Evolutionary conservation across 805 yeast genomes (phyloP).

Genomic region (Wickerhamiella spandovensis): DNA sequence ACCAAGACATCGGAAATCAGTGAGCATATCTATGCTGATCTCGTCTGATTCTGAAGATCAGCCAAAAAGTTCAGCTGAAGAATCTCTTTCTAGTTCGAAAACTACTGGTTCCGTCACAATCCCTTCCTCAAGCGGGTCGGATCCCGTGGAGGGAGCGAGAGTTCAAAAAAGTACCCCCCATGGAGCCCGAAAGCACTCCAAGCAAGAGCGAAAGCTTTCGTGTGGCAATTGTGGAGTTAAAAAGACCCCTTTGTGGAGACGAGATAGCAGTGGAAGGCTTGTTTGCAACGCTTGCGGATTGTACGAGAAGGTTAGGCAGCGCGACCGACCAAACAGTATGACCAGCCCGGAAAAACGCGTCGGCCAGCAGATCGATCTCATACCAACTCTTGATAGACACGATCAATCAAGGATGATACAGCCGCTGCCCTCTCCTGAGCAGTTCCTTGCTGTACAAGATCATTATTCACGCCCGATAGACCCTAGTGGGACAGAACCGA

Average conservation of each 20-base stretch:
- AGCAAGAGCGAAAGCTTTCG: neutral
- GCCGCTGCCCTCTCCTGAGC: too few relatives aligned
- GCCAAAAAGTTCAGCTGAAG: neutral
- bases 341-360: neutral
- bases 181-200: neutral
- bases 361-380: neutral
- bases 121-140: neutral
- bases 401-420: neutral
- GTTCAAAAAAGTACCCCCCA: neutral
- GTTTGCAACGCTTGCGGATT: constrained; percentile 95
- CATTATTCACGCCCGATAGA: too few relatives aligned
- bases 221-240: constrained; percentile 88
- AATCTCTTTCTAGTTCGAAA: neutral
- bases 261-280: constrained; percentile 83
- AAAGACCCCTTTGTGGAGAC: constrained; percentile 92
- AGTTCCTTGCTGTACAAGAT: too few relatives aligned
- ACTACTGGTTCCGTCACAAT: neutral
- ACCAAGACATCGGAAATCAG: neutral
- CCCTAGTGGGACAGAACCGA: too few relatives aligned
- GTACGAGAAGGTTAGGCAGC: constrained; percentile 24
- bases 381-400: neutral
- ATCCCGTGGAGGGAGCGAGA: neutral
- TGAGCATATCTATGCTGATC: neutral
- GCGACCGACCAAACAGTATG: neutral
- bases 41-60: neutral